Percentiles rank a stretch among this genome's conserved stretches.
These are phyloP conservation scores for Boletus pseudo-olivaceus DNA, from an alignment of 768 basidiomycete genomes.

Conservation along the genomic window DNA sequence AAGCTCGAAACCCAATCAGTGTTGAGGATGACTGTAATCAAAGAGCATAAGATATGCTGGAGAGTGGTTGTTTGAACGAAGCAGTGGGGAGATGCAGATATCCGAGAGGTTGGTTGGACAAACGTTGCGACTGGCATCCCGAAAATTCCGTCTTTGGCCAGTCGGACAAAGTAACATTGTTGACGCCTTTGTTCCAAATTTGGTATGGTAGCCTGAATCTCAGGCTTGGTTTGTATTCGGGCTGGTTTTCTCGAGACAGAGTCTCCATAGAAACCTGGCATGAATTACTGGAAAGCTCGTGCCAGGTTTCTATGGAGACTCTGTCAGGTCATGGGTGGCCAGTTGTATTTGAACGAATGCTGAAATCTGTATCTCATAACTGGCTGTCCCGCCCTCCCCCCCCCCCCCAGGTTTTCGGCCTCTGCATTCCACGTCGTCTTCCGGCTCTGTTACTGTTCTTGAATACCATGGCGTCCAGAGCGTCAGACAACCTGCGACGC, in stretches of 20 bases:
- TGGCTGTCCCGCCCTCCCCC: too few species aligned
- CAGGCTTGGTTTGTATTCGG: conserved; percentile 9
- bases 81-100: not conserved
- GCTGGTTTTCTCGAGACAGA: too few species aligned
- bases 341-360: not conserved
- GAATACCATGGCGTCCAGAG: conserved; percentile 29
- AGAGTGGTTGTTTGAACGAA: not conserved
- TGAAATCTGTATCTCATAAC: not conserved
- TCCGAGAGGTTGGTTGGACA: not conserved
- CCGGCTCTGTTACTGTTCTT: not conserved
- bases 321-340: not conserved
- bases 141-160: not conserved
- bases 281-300: not conserved
- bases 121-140: not conserved
- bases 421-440: not conserved
- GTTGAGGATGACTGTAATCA: not conserved
- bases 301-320: conserved; percentile 20
- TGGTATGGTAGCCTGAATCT: not conserved
- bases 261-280: not conserved
- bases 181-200: conserved; percentile 10
- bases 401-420: not conserved
- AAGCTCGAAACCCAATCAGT: not conserved
- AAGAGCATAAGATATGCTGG: not conserved
- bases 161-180: not conserved
- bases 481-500: conserved; percentile 41